A percentile compares a stretch with the other conserved stretches of the same genome.
These are phyloP conservation scores for Aspergillus wentii DNA, from an alignment of 495 filamentous ascomycete genomes.

Conservation along the genomic window DNA sequence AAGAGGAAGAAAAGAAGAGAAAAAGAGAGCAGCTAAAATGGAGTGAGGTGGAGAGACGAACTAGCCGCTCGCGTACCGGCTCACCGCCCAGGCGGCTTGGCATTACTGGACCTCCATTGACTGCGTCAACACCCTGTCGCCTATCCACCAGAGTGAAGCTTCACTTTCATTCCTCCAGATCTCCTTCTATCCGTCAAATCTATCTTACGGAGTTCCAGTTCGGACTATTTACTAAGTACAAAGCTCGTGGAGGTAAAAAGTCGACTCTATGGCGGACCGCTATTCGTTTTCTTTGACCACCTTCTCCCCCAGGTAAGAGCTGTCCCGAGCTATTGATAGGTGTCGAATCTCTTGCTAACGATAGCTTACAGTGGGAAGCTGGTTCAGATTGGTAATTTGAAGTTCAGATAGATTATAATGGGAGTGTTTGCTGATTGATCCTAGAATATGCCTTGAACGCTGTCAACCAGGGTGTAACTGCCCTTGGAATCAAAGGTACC, in stretches of 20 bases:
- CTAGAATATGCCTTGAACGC: constrained; percentile 98
- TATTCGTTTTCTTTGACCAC: constrained; percentile 99
- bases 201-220: no score
- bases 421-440: constrained; percentile 9
- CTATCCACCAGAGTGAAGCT: constrained; percentile 17
- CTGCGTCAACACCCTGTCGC: constrained; percentile 35
- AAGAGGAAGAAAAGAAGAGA: constrained; percentile 9
- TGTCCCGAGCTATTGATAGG: constrained; percentile 12
- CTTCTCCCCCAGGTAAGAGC: constrained; percentile 93
- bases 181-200: neutral
- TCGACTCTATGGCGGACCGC: constrained; percentile 79
- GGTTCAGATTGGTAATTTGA: constrained; percentile 57
- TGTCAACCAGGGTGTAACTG: constrained; percentile 98
- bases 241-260: constrained; percentile 13
- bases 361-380: constrained; percentile 75
- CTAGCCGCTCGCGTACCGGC: constrained; percentile 18
- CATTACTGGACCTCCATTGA: constrained; percentile 8
- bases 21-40: constrained; percentile 11
- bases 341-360: constrained; percentile 42
- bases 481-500: constrained; percentile 94
- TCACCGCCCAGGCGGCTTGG: constrained; percentile 21
- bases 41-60: constrained; percentile 7
- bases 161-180: constrained; percentile 7
- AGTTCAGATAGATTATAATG: neutral
- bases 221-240: constrained; percentile 11